Conservation (phyloP, 495 filamentous ascomycete species). For the Penicillium fimorum region DNA sequence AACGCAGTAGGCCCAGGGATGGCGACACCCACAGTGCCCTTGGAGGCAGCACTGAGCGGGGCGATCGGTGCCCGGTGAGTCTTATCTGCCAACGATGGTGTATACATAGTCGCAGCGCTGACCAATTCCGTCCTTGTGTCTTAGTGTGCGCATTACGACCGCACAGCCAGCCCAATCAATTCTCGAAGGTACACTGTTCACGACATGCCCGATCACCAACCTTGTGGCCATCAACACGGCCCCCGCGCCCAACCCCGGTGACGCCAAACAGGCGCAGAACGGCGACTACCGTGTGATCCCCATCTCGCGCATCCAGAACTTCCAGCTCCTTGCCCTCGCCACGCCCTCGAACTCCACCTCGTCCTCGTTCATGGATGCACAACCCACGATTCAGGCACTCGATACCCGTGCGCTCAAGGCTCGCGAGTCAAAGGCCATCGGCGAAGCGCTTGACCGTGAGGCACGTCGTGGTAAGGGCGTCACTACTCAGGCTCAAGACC, state of each 20-base stretch:
- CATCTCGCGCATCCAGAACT: slow-evolving; percentile 60
- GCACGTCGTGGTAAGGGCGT: slow-evolving; percentile 60
- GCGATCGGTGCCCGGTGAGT: slow-evolving; percentile 54
- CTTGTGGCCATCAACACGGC: slow-evolving; percentile 60
- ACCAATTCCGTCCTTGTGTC: slow-evolving; percentile 7
- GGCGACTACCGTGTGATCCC: slow-evolving; percentile 65
- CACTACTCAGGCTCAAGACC: slow-evolving; percentile 63
- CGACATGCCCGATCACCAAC: slow-evolving; percentile 65
- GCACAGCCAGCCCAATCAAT: slow-evolving; percentile 48
- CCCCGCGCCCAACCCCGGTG: slow-evolving; percentile 31
- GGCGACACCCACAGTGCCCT: slow-evolving; percentile 43
- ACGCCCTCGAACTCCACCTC: slow-evolving; percentile 48
- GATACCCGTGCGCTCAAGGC: slow-evolving; percentile 52
- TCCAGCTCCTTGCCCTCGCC: slow-evolving; percentile 60
- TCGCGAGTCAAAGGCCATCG: slow-evolving; percentile 54
- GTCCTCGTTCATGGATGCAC: slow-evolving; percentile 43
- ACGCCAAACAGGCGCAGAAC: slow-evolving; percentile 41
- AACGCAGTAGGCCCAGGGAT: slow-evolving; percentile 32
- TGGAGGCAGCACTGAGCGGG: slow-evolving; percentile 49
- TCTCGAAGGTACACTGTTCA: slow-evolving; percentile 64
- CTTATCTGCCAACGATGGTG: slow-evolving; percentile 2
- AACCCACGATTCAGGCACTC: slow-evolving; percentile 45
- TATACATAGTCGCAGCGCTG: neutral
- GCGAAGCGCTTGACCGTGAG: slow-evolving; percentile 53
- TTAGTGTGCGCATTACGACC: slow-evolving; percentile 61